Evolutionary conservation across 2,329 filamentous ascomycete species (phyloP), one percentile per base, ranked within the genome.

Genomic region (Simplicillium sp.): DNA sequence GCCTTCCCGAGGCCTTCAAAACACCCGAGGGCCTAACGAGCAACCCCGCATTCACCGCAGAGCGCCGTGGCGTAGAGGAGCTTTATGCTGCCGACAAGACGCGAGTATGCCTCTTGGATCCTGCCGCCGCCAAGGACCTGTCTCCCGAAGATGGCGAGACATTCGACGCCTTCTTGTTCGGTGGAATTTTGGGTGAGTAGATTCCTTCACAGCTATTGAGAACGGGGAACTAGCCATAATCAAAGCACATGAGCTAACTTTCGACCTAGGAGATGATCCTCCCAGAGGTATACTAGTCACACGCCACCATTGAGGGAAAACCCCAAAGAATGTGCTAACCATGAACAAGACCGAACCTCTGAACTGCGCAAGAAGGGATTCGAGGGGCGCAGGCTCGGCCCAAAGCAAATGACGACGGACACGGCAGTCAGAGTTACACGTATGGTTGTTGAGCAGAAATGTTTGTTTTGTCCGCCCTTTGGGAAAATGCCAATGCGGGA

Each of bases 361-460:
- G 92, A 98, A 61, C 68, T 98, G 52, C 80, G 92, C 39, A 88
- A 87, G 63, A 95, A 97, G 59, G 92, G 92, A 3, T 98, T 94
- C 54, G 72, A 82, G 43, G 88, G 90, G 43, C 80, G 92, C 40
- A 76, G 92, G 43, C 71, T 98, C 25, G 92, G 92, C 1, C 87
- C 90, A 7, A 82, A 89, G 52, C 92, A 98, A 64, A 96, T 98
- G 90, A 97, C 92, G 3, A 98, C 92, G 4, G 92, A 98, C 60
- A 98, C 92, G 15, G 92, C 92, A 4, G 92, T 96, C 38, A 77
- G 92, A 50, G 90, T 96, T 35, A 97, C 92, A 28, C 78, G 92
- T 49, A 82, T 94, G 51, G 84, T 97, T 6, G 80, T 89, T 11
- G 84, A 94, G 55, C 78, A 89, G 49, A 84, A 84, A 67, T 75